Conservation (phyloP, 169 alveolate species). For the Eimeria maxima region DNA sequence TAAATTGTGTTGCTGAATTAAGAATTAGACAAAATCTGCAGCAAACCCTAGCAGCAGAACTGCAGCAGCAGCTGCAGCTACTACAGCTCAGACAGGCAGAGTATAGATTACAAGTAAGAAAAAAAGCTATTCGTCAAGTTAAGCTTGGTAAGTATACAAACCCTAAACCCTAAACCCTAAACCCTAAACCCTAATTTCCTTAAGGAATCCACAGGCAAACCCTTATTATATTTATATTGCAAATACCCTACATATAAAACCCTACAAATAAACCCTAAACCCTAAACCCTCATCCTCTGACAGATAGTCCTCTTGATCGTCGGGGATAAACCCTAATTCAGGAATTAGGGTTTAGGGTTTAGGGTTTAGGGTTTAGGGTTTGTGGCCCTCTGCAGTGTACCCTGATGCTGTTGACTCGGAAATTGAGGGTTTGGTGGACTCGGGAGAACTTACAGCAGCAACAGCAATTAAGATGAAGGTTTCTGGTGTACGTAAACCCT, state of each 20-base stretch:
- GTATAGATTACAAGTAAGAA: conserved; percentile 69
- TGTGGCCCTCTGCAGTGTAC: conserved; percentile 82
- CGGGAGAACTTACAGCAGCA: conserved; percentile 83
- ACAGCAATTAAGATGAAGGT: conserved; percentile 85
- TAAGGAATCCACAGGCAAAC: no score
- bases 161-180: conserved; percentile 32
- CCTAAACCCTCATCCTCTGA: background rate
- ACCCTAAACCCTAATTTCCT: conserved; percentile 23
- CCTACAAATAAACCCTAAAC: background rate
- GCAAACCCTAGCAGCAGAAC: conserved; percentile 83
- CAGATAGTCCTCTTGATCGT: no score
- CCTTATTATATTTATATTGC: no score
- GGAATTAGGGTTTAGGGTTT: background rate
- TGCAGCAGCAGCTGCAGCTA: conserved; percentile 83
- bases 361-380: background rate
- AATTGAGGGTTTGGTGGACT: conserved; percentile 83
- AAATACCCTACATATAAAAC: background rate
- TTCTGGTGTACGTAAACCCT: conserved; percentile 85
- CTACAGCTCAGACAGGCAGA: conserved; percentile 84
- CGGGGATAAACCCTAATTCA: background rate
- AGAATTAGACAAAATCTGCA: conserved; percentile 84
- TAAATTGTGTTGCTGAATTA: background rate
- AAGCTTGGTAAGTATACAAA: conserved; percentile 41
- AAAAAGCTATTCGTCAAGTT: conserved; percentile 84
- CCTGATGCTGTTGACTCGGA: conserved; percentile 85